Conservation (phyloP, 805 yeast genomes). For the Saturnispora sekii region DNA sequence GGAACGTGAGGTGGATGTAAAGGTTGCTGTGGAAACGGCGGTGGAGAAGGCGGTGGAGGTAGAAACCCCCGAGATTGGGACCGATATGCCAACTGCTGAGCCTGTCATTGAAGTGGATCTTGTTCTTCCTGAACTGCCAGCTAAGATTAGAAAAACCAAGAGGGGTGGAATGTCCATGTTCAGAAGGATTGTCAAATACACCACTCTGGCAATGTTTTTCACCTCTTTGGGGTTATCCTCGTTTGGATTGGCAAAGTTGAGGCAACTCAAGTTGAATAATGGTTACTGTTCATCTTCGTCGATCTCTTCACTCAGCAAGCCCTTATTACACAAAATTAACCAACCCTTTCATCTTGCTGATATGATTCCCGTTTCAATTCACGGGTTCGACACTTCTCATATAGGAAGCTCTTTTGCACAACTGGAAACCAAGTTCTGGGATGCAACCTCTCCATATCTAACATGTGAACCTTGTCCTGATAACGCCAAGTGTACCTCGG, state of each 20-base stretch:
- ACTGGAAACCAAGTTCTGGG: constrained; percentile 33
- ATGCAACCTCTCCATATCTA: constrained; percentile 32
- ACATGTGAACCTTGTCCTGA: constrained; percentile 70
- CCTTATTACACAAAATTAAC: background rate
- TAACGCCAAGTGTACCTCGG: constrained; percentile 64
- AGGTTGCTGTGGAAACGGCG: background rate
- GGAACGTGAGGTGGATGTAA: too few relatives aligned
- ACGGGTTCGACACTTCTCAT: constrained; percentile 3
- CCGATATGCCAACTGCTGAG: constrained; percentile 20
- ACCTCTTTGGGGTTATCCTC: background rate
- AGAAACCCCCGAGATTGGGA: background rate
- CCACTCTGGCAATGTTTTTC: background rate
- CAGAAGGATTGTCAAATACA: constrained; percentile 2
- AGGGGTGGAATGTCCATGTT: background rate
- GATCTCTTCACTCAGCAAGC: background rate
- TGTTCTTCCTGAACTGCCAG: constrained; percentile 10
- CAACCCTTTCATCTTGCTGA: background rate
- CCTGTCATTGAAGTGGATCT: constrained; percentile 13
- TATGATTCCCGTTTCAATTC: background rate
- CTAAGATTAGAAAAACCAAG: background rate
- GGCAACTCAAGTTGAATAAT: constrained; percentile 48
- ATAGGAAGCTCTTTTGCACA: constrained; percentile 22
- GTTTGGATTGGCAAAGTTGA: constrained; percentile 38
- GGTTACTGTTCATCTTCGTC: constrained; percentile 60
- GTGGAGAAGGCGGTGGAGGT: too few relatives aligned